Percentiles rank a stretch among this genome's conserved stretches.
phyloP scores from a whole-genome alignment of 164 flowering plant species.

The Chloranthus sessilifolius region DNA sequence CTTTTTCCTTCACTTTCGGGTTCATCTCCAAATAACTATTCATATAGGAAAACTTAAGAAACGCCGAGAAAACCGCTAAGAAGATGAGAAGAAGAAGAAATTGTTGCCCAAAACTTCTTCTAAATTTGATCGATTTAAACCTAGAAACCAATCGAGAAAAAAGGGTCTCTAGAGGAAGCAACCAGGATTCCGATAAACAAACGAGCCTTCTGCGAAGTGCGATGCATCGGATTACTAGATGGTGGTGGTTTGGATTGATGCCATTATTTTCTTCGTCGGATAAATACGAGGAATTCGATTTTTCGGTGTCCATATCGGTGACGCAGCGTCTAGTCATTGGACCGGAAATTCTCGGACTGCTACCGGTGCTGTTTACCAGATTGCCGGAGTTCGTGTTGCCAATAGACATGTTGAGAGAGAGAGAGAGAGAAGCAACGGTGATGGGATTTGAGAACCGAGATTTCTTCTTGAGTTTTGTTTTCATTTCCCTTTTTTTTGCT shows the following conservation, averaged over 20 bases:
- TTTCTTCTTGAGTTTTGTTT: too few species aligned
- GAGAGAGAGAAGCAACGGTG: too few species aligned
- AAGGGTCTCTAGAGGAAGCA: conserved; percentile 3
- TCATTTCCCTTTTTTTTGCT: too few species aligned
- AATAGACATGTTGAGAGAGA: too few species aligned
- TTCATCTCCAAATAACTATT: conserved; percentile 17
- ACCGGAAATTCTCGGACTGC: conserved; percentile 26
- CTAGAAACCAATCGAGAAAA: neutral
- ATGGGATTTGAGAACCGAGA: too few species aligned
- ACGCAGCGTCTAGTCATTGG: conserved; percentile 25
- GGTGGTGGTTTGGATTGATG: neutral
- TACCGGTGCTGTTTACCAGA: too few species aligned
- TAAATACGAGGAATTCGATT: neutral
- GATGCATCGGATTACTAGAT: neutral
- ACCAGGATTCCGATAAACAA: conserved; percentile 15
- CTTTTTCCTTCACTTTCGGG: conserved; percentile 17
- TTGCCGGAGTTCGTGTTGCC: too few species aligned
- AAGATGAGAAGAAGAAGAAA: conserved; percentile 21
- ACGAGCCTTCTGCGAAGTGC: conserved; percentile 1
- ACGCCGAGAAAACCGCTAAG: conserved; percentile 31
- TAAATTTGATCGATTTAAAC: conserved; percentile 18
- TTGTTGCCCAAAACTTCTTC: conserved; percentile 34
- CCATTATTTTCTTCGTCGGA: conserved; percentile 6
- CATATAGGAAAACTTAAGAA: conserved; percentile 28
- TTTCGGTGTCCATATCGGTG: conserved; percentile 22